Percentiles rank a stretch among this genome's conserved stretches.
phyloP scores from a whole-genome alignment of 176 grass and related monocot genomes.

The Rhynchospora breviuscula region DNA sequence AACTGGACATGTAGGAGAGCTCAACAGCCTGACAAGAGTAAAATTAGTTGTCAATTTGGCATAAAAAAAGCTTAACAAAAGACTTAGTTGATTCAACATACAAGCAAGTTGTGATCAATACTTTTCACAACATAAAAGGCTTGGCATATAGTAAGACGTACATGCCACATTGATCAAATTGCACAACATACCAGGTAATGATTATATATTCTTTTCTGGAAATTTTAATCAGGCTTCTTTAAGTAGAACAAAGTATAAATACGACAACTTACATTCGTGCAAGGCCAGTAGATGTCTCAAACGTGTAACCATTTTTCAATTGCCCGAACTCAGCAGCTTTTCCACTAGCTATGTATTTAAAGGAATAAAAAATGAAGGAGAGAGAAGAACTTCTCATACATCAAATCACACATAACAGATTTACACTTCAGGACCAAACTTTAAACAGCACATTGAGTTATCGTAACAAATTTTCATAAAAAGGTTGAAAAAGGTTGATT shows the following conservation, averaged over 20 bases:
- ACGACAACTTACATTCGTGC: slow-evolving; percentile 68
- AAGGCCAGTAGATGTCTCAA: slow-evolving; percentile 88
- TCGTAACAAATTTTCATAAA: not conserved
- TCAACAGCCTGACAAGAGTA: slow-evolving; percentile 57
- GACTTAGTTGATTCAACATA: not conserved
- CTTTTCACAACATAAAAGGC: not conserved
- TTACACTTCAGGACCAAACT: not conserved
- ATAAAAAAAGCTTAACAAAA: not conserved
- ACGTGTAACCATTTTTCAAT: slow-evolving; percentile 79
- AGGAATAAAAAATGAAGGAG: not conserved
- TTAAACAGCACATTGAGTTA: not conserved
- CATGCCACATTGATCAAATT: not conserved
- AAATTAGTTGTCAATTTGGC: not conserved
- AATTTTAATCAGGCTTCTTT: not conserved
- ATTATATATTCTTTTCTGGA: not conserved
- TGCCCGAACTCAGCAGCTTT: slow-evolving; percentile 83
- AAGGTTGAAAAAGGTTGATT: not conserved
- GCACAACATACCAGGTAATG: not conserved
- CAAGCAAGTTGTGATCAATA: not conserved
- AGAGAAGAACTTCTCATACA: not conserved
- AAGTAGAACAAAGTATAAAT: not conserved
- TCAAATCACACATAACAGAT: not conserved
- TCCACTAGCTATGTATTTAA: slow-evolving; percentile 43
- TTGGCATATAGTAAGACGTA: not conserved
- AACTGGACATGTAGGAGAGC: slow-evolving; percentile 78